phyloP scores from a whole-genome alignment of 345 rosid genomes.

The Rhodamnia rubescens region DNA sequence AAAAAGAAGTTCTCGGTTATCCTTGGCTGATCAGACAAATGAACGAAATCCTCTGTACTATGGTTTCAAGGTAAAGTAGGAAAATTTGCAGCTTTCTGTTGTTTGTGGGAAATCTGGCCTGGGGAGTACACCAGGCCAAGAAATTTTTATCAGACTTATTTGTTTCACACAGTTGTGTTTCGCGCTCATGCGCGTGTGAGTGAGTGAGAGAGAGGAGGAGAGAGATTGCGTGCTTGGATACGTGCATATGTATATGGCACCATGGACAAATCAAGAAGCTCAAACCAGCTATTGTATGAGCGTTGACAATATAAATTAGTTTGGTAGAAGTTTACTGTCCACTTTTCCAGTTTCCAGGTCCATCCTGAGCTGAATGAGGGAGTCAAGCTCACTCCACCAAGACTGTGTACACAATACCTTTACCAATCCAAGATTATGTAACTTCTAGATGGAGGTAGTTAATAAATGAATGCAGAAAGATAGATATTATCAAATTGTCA shows the following conservation, averaged over 20 bases:
- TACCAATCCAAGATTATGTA: neutral
- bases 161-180: neutral
- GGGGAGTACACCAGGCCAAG: neutral
- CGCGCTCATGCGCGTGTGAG: rapidly evolving
- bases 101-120: neutral
- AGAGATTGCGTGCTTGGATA: neutral
- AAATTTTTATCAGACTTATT: neutral
- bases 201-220: neutral
- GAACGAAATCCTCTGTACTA: constrained; percentile 60
- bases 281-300: neutral
- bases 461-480: neutral
- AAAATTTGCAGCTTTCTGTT: neutral
- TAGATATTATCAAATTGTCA: neutral
- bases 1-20: constrained; percentile 15
- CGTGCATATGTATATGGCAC: neutral
- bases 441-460: neutral
- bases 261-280: neutral
- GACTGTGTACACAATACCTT: neutral
- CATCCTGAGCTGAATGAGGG: neutral
- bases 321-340: neutral
- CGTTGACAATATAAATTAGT: neutral
- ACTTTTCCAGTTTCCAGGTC: neutral
- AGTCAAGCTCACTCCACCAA: too few relatives aligned
- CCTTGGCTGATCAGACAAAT: constrained; percentile 51
- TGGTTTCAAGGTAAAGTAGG: constrained; percentile 40